Percentiles rank a stretch among this genome's conserved stretches.
Evolutionary conservation across 257 asterid genomes (phyloP).

Genomic region (Salvia rosmarinus): DNA sequence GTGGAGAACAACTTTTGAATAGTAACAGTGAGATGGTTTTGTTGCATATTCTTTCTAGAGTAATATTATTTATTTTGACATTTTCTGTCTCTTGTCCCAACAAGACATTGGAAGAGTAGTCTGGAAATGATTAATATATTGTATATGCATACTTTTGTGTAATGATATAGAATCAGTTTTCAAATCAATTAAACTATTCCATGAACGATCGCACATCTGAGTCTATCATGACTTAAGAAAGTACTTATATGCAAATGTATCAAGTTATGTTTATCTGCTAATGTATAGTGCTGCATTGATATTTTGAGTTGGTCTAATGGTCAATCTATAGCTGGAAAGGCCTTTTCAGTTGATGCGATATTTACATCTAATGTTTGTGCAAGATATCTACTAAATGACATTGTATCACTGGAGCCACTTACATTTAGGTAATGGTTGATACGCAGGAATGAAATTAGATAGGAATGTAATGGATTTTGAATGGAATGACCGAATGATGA

Average conservation of each 20-base stretch:
- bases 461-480: too few species aligned
- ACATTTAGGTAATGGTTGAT: too few species aligned
- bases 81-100: background rate
- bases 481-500: too few species aligned
- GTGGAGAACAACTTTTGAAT: conserved; percentile 10
- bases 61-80: background rate
- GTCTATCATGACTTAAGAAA: background rate
- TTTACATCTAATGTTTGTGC: conserved; percentile 18
- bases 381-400: background rate
- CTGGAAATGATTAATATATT: background rate
- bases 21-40: background rate
- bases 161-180: background rate
- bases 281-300: conserved; percentile 21
- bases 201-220: background rate
- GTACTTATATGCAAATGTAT: background rate
- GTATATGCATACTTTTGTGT: background rate
- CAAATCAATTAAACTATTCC: background rate
- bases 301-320: conserved; percentile 12
- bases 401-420: conserved; percentile 7
- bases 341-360: conserved; percentile 5
- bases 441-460: too few species aligned
- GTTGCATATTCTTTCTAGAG: background rate
- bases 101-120: background rate
- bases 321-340: background rate
- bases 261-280: conserved; percentile 9